Percentiles rank a stretch among this genome's conserved stretches.
These are phyloP conservation scores for Stephanodiscus triporus DNA, from an alignment of 108 stramenopile species.

Conservation along the genomic window DNA sequence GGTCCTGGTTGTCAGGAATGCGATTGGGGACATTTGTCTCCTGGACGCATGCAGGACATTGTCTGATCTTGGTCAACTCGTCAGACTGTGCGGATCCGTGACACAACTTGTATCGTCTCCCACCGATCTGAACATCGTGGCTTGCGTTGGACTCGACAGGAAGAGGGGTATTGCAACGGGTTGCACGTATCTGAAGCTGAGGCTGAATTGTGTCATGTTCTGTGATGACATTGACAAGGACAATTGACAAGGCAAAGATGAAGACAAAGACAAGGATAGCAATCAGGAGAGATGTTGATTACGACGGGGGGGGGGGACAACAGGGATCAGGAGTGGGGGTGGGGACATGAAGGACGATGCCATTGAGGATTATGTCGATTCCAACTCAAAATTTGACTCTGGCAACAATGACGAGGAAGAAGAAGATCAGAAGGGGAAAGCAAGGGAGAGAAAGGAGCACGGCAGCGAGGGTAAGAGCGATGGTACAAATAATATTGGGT, in stretches of 20 bases:
- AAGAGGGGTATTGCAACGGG: constrained; percentile 58
- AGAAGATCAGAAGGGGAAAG: constrained; percentile 17
- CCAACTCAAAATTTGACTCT: constrained; percentile 48
- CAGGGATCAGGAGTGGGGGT: constrained; percentile 8
- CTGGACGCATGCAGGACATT: constrained; percentile 64
- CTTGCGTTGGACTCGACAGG: constrained; percentile 82
- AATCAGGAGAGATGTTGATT: no score
- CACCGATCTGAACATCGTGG: constrained; percentile 58
- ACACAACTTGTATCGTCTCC: constrained; percentile 66
- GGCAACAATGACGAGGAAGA: constrained; percentile 4
- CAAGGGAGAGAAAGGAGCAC: constrained; percentile 24
- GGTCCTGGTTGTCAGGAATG: constrained; percentile 64
- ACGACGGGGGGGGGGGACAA: constrained; percentile 28
- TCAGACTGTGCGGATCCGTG: constrained; percentile 78
- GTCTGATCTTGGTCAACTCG: constrained; percentile 56
- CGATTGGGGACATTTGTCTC: constrained; percentile 61
- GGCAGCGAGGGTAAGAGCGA: constrained; percentile 9
- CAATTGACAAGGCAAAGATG: no score
- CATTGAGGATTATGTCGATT: constrained; percentile 43
- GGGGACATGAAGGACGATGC: constrained; percentile 39
- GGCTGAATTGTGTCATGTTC: constrained; percentile 81
- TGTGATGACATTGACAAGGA: constrained; percentile 45
- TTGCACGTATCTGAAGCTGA: constrained; percentile 86
- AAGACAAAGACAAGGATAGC: constrained; percentile 2
- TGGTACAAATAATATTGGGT: no score